Evolutionary conservation across 2,329 filamentous ascomycete genomes (phyloP), one percentile per base, ranked within the genome.

Genomic region (Cladosporium sp.): DNA sequence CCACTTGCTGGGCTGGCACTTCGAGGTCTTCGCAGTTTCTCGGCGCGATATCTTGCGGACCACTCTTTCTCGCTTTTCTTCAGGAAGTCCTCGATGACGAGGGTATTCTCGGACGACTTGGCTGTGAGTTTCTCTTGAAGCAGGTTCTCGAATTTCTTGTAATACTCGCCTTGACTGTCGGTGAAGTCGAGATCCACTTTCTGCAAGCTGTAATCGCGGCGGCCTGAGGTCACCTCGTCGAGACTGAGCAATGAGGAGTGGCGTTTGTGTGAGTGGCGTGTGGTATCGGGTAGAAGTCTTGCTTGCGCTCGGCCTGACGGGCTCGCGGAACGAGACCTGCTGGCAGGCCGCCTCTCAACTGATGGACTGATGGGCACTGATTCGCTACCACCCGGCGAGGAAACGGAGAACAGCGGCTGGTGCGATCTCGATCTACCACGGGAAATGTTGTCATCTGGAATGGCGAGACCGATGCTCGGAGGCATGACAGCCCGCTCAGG

Each of bases 41-140:
- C 83, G 61, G 82, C 76, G 37, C 82, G 75, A 68, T 84, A 82
- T 34, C 77, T 73, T 51, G 78, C 76, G 64, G 84, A 87, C 85
- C 85, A 88, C 62, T 84, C 79, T 74, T 86, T 87, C 70, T 88
- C 84, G 25, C 82, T 84, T 65, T 83, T 83, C 58, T 82, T 77
- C 14, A 88, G 73, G 67, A 82, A 87, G 25, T 84, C 78, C 64
- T 88, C 85, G 59, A 88, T 86, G 65, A 84, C 87, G 6, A 86
- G 73, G 28, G 80, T 75, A 0, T 73, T 77, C 60, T 82, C 79
- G 0, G 84, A 86, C 60, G 82, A 84, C 56, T 77, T 75, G 7
- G 79, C 82, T 42, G 75, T 80, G 11, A 87, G 73, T 2, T 71
- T 70, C 37, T 82, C 78, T 1, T 39, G 36, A 6, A 87, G 76